phyloP scores from a whole-genome alignment of 2,329 filamentous ascomycete species.

The Talaromyces sp. region DNA sequence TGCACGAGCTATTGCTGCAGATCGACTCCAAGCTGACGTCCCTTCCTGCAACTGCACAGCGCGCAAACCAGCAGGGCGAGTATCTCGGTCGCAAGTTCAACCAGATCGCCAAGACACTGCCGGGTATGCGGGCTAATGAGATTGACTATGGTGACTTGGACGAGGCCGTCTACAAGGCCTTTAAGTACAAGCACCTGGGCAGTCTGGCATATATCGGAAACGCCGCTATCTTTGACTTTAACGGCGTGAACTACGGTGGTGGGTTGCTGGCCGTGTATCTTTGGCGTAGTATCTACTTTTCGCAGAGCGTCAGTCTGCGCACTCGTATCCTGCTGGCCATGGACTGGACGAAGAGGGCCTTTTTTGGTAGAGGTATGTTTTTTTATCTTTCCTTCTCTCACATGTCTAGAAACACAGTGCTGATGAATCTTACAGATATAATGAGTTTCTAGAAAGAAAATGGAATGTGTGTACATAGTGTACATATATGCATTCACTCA shows the following conservation, averaged over 20 bases:
- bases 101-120: slow-evolving; percentile 71
- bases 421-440: slow-evolving; percentile 35
- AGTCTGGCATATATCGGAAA: slow-evolving; percentile 94
- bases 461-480: background rate
- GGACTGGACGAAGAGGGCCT: slow-evolving; percentile 95
- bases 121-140: slow-evolving; percentile 71
- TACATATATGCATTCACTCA: background rate
- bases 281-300: slow-evolving; percentile 95
- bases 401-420: background rate
- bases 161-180: slow-evolving; percentile 86
- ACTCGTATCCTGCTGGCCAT: slow-evolving; percentile 86
- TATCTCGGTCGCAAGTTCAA: slow-evolving; percentile 94
- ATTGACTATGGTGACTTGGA: slow-evolving; percentile 86
- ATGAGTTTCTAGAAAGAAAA: slow-evolving; percentile 44
- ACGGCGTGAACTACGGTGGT: slow-evolving; percentile 70
- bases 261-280: slow-evolving; percentile 91
- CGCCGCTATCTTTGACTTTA: slow-evolving; percentile 87
- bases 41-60: slow-evolving; percentile 88
- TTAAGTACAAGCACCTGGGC: slow-evolving; percentile 88
- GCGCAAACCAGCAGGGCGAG: slow-evolving; percentile 89
- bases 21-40: slow-evolving; percentile 95
- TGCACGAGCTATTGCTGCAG: slow-evolving; percentile 78
- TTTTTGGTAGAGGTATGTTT: slow-evolving; percentile 85
- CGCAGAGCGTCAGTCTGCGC: slow-evolving; percentile 88
- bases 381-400: background rate